Percentiles rank a stretch among this genome's conserved stretches.
phyloP scores from a whole-genome alignment of 106 monocot species.

The Dactylorhiza incarnata region DNA sequence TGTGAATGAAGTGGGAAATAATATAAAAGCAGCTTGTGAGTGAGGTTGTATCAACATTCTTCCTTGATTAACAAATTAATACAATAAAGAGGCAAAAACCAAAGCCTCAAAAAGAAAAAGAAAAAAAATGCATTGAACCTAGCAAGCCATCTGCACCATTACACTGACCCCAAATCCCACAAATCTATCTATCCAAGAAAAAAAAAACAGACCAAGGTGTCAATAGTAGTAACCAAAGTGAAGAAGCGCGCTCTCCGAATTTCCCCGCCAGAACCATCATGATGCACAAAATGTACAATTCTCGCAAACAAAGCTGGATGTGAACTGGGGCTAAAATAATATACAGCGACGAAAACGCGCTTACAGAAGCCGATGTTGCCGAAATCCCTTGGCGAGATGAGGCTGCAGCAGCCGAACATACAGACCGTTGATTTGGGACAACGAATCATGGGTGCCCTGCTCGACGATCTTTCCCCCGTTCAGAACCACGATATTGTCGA shows the following conservation, averaged over 20 bases:
- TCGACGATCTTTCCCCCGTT: conserved; percentile 95
- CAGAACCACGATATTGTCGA: conserved; percentile 91
- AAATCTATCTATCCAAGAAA: not conserved
- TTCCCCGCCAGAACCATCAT: not conserved
- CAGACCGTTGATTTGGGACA: conserved; percentile 80
- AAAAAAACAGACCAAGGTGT: not conserved
- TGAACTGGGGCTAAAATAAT: conserved; percentile 24
- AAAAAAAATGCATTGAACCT: conserved; percentile 1
- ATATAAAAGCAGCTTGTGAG: too few species aligned
- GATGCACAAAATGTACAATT: not conserved
- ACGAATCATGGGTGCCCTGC: conserved; percentile 81
- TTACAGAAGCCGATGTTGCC: conserved; percentile 71
- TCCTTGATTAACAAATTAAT: conserved; percentile 8
- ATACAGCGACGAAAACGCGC: conserved; percentile 22
- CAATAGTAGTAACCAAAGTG: not conserved
- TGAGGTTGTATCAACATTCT: not conserved
- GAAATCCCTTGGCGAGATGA: conserved; percentile 85
- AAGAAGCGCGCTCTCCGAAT: not conserved
- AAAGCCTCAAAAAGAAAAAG: conserved; percentile 44
- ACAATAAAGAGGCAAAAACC: conserved; percentile 18
- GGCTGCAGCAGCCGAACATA: conserved; percentile 98
- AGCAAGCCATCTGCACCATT: not conserved
- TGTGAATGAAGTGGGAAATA: too few species aligned
- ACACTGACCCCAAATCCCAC: not conserved
- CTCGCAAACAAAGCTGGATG: conserved; percentile 14